Evolutionary conservation across 805 yeast genomes (phyloP), one percentile per base, ranked within the genome.

Genomic region (Sugiyamaella chiloensis): DNA sequence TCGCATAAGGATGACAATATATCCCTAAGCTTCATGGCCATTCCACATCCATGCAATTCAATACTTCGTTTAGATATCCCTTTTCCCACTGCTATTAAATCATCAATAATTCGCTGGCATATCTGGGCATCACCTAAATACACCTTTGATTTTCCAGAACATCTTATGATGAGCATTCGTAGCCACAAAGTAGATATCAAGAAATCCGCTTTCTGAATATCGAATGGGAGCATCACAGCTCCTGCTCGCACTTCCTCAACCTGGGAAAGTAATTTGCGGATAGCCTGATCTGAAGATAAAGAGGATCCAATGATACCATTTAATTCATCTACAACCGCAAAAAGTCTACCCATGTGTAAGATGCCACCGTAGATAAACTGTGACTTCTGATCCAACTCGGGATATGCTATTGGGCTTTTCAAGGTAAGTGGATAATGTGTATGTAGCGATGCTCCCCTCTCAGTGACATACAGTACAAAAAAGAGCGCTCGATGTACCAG

Each of bases 1-100:
- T 45, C 52, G 7, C 42, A 23, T 24, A 50, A 7, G 9, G 47
- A 11, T 11, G 20, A 14, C 31, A 51, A 34, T 23, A 51, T 48
- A 19, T 48, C 54, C 5, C 39, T 21, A 34, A 51, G 44, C 43
- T 51, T 51, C 52, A 48, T 48, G 16, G 49, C 52, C 50, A 51
- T 48, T 2, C 54, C 54, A 17, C 44, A 35, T 2, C 54, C 54
- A 24, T 51, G 54, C 7, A 48, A 27, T 24, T 48, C 45, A 23
- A 51, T 32, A 30, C 46, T 44, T 31, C 30, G 21, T 20, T 35
- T 44, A 2, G 54, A 24, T 20, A 51, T 26, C 12, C 27, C 26
- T 24, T 17, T 30, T 16, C 50, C 37, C 5, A 51, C 24, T 19
- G 8, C 27, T 12, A 21, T 19, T n/a, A 51, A 16, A 17, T 45